Evolutionary conservation across 1,284 basidiomycete species (phyloP).

Genomic region (Ganoderma boninense): DNA sequence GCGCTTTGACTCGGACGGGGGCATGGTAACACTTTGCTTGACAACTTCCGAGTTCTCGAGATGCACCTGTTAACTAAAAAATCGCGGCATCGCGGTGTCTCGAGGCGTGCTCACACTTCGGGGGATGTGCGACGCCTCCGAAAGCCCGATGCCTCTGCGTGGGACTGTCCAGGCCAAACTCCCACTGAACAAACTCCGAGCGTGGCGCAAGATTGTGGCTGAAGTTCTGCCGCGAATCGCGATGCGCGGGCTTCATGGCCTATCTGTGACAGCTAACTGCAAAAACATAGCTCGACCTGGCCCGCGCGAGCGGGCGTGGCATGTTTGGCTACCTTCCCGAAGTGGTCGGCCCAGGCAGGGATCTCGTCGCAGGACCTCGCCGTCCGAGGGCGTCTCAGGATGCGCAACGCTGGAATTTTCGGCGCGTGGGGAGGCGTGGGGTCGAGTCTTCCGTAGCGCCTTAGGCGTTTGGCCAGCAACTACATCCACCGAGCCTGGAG

Average conservation of each 20-base stretch:
- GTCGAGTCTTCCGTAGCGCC: too few species aligned
- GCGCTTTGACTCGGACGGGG: not conserved
- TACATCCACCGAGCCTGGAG: too few species aligned
- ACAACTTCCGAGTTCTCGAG: not conserved
- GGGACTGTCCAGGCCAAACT: not conserved
- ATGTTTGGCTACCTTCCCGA: too few species aligned
- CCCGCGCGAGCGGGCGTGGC: too few species aligned
- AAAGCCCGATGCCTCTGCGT: not conserved
- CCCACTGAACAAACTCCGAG: not conserved
- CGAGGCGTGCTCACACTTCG: not conserved
- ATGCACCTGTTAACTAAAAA: not conserved
- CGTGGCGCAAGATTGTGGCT: not conserved
- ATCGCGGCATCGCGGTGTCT: not conserved
- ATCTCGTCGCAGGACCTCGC: too few species aligned
- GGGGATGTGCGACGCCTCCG: not conserved
- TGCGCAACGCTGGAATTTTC: too few species aligned
- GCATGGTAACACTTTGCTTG: not conserved
- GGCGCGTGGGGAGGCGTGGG: too few species aligned
- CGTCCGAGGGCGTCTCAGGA: too few species aligned
- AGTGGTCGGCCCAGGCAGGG: too few species aligned
- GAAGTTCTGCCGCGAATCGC: not conserved
- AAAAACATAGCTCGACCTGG: too few species aligned
- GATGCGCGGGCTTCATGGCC: slow-evolving; percentile 3
- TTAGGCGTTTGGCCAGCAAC: too few species aligned
- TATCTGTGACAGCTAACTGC: too few species aligned